Percentiles rank a stretch among this genome's conserved stretches.
phyloP scores from a whole-genome alignment of 176 grass and related monocot species.

The Triticum monococcum region DNA sequence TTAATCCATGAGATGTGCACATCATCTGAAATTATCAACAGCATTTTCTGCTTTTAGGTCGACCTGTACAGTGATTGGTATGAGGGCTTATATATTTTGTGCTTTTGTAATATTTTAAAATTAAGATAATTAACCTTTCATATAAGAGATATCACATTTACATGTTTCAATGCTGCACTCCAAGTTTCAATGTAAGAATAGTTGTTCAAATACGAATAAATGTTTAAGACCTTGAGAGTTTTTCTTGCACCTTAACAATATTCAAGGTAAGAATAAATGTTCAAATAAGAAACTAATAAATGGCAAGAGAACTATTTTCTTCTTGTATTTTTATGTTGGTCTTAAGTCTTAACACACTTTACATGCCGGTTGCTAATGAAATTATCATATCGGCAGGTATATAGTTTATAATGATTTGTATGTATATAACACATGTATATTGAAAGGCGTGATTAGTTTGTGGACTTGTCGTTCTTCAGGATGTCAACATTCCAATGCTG shows the following conservation, averaged over 20 bases:
- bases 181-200: no score
- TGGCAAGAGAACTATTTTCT: not conserved
- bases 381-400: not conserved
- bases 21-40: not conserved
- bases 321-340: not conserved
- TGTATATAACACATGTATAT: not conserved
- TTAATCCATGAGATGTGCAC: not conserved
- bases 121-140: not conserved
- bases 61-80: not conserved
- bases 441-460: not conserved
- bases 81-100: not conserved
- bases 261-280: not conserved
- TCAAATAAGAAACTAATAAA: not conserved
- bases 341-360: not conserved
- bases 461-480: not conserved
- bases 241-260: not conserved
- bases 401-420: not conserved
- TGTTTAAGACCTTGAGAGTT: no score
- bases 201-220: no score
- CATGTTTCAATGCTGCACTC: not conserved
- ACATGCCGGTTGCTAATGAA: not conserved
- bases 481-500: not conserved
- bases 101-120: not conserved
- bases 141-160: not conserved
- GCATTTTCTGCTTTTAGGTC: not conserved